Evolutionary conservation across 495 filamentous ascomycete genomes (phyloP).

Genomic region (Penicillium cinerascens): DNA sequence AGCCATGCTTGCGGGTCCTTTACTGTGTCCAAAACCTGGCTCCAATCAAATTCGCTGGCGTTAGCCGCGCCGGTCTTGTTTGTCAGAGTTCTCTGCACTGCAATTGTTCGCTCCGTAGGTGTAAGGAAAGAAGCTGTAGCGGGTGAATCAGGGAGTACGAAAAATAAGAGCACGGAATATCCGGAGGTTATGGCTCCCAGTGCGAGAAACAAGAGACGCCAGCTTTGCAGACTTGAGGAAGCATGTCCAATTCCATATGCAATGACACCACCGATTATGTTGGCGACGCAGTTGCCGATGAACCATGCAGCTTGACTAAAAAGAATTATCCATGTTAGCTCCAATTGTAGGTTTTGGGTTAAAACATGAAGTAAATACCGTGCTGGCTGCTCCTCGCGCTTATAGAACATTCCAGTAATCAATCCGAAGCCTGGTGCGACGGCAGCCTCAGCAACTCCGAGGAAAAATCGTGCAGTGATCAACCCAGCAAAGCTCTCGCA

Average conservation of each 20-base stretch:
- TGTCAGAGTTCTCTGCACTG: slow-evolving; percentile 43
- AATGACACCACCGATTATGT: slow-evolving; percentile 52
- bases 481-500: slow-evolving; percentile 44
- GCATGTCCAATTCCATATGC: slow-evolving; percentile 52
- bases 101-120: slow-evolving; percentile 33
- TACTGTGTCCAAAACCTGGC: slow-evolving; percentile 42
- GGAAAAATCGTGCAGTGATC: slow-evolving; percentile 41
- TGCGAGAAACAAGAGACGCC: slow-evolving; percentile 44
- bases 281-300: slow-evolving; percentile 36
- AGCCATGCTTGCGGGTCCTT: slow-evolving; percentile 37
- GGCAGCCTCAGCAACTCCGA: slow-evolving; percentile 22
- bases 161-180: slow-evolving; percentile 35
- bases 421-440: slow-evolving; percentile 41
- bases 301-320: slow-evolving; percentile 39
- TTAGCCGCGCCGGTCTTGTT: slow-evolving; percentile 39
- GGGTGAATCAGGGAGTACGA: slow-evolving; percentile 50
- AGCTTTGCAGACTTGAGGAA: slow-evolving; percentile 30
- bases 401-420: slow-evolving; percentile 55
- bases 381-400: slow-evolving; percentile 47
- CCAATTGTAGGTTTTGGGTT: background rate
- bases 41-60: slow-evolving; percentile 46
- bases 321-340: slow-evolving; percentile 19
- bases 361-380: slow-evolving; percentile 21
- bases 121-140: slow-evolving; percentile 43
- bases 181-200: slow-evolving; percentile 37